phyloP scores from a whole-genome alignment of 768 basidiomycete species.

The Boletus rex-veris region DNA sequence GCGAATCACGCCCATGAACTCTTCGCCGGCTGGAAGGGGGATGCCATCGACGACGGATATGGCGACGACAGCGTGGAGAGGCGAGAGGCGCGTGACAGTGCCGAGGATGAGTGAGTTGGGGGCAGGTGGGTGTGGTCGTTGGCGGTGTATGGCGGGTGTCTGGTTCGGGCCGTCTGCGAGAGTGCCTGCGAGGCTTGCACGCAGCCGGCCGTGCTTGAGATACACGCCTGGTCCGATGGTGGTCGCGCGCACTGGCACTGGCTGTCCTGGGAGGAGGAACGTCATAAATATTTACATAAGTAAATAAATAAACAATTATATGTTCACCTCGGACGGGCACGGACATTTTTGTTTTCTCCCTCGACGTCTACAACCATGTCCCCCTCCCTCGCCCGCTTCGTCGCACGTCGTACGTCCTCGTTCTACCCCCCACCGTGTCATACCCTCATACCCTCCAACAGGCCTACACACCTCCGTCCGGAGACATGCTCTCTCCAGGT shows the following conservation, averaged over 20 bases:
- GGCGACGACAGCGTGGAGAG: constrained; percentile 76
- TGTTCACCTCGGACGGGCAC: constrained; percentile 17
- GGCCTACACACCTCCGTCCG: constrained; percentile 82
- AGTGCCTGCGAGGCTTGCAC: constrained; percentile 69
- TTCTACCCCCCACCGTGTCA: neutral
- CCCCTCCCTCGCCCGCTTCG: constrained; percentile 58
- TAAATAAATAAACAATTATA: no score
- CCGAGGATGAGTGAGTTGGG: constrained; percentile 80
- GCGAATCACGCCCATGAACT: constrained; percentile 86
- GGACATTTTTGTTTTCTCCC: constrained; percentile 11
- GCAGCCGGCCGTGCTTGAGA: constrained; percentile 53
- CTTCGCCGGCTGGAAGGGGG: constrained; percentile 78
- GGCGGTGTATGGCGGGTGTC: constrained; percentile 52
- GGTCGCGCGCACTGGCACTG: constrained; percentile 52
- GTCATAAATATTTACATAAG: constrained; percentile 22
- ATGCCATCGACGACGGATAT: constrained; percentile 86
- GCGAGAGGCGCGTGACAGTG: constrained; percentile 76
- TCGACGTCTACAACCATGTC: constrained; percentile 44
- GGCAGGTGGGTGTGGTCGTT: constrained; percentile 69
- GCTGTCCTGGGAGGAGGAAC: constrained; percentile 74
- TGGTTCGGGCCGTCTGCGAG: constrained; percentile 32
- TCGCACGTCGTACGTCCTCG: constrained; percentile 56
- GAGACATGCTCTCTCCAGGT: constrained; percentile 76
- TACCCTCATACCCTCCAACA: constrained; percentile 30
- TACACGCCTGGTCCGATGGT: constrained; percentile 68